These are phyloP conservation scores for Fagus crenata DNA, from an alignment of 306 rosid species.

Conservation along the genomic window DNA sequence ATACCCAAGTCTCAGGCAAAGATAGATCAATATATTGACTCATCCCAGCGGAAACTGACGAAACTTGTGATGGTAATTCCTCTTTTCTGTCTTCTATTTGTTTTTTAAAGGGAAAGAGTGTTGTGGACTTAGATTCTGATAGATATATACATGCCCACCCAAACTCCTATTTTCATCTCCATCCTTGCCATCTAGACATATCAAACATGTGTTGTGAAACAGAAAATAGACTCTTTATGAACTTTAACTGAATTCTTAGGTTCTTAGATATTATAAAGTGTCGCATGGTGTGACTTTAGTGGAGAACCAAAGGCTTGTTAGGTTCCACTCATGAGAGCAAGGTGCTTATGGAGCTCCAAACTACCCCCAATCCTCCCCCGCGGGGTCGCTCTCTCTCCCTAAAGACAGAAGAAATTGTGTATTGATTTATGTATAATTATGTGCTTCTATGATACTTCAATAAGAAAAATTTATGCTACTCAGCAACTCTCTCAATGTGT, in stretches of 20 bases:
- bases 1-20: conserved; percentile 86
- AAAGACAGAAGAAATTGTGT: too few species aligned
- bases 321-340: background rate
- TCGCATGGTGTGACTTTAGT: background rate
- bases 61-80: conserved; percentile 88
- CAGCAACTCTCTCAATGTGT: conserved; percentile 18
- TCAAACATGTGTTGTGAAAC: background rate
- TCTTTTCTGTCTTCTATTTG: conserved; percentile 23
- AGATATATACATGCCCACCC: background rate
- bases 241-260: background rate
- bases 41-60: conserved; percentile 86
- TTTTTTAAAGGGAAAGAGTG: conserved; percentile 3
- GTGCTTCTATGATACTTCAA: background rate
- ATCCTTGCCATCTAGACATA: background rate
- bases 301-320: background rate
- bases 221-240: background rate
- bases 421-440: conserved; percentile 8
- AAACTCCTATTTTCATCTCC: conserved; percentile 9
- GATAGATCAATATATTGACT: conserved; percentile 84
- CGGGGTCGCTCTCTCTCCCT: too few species aligned
- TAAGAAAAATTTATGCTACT: background rate
- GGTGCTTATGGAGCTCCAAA: too few species aligned
- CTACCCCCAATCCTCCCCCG: too few species aligned
- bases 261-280: background rate
- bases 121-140: conserved; percentile 4